Evolutionary conservation across 2,329 filamentous ascomycete genomes (phyloP).

Genomic region (Amauroascus niger): DNA sequence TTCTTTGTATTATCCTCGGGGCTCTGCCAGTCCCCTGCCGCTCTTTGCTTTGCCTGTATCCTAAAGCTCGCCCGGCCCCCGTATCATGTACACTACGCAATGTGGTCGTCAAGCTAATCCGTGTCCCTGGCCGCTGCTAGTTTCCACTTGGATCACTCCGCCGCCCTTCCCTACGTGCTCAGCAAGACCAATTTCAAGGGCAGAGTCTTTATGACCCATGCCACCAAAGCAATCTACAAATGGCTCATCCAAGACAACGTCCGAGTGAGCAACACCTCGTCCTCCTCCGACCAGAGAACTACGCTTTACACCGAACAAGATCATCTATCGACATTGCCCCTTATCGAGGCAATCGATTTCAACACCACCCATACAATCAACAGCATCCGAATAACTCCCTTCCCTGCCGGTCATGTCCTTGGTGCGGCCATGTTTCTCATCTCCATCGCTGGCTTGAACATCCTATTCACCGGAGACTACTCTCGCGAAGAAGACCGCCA

Average conservation of each 20-base stretch:
- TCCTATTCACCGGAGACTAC: constrained; percentile 96
- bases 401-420: constrained; percentile 93
- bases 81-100: not conserved
- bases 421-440: constrained; percentile 98
- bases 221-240: constrained; percentile 98
- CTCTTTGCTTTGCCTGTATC: not conserved
- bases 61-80: not conserved
- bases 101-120: constrained; percentile 8
- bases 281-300: constrained; percentile 52
- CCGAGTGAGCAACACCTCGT: constrained; percentile 64
- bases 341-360: constrained; percentile 96
- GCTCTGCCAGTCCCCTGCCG: not conserved
- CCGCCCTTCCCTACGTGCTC: constrained; percentile 92
- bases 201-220: constrained; percentile 97
- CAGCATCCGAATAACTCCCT: constrained; percentile 91
- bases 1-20: constrained; percentile 17
- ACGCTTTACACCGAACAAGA: constrained; percentile 89
- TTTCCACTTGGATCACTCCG: constrained; percentile 98
- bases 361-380: constrained; percentile 96
- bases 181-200: constrained; percentile 97
- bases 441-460: constrained; percentile 91
- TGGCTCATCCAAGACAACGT: constrained; percentile 98
- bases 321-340: constrained; percentile 82
- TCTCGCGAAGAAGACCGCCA: constrained; percentile 91
- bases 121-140: constrained; percentile 38